Base-by-base conservation (phyloP, 164 flowering plant genomes). In the Cinnamomum micranthum region DNA sequence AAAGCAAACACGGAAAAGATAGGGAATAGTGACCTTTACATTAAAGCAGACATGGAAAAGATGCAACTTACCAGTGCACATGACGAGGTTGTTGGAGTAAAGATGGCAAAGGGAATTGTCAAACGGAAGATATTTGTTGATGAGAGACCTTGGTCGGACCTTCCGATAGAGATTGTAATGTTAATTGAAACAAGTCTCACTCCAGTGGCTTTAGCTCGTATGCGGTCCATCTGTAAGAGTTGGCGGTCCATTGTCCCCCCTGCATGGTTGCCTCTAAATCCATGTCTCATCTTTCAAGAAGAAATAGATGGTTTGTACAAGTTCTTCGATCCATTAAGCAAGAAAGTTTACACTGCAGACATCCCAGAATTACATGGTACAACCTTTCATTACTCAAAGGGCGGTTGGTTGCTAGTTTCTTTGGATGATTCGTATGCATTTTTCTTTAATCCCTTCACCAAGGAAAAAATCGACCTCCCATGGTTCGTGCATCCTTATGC, bases 331-430 rank as follows among this genome's bases (percentile, higher is more conserved):
- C 68, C 74, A 2, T 55, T 58, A 50, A n/a, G 59, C 60, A 59
- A 28, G 33, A 64, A n/a, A 20, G 23, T 3, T 19, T 63, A 72
- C 22, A 7, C 62, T 15, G 35, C 41, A 24, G 63, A 41, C 28
- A 47, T 72, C 68, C 6, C 68, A 0, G 59, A 23, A 1, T 62
- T 41, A 3, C 41, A 7, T 19, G 74, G 41, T 72, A 25, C 74
- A 1, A 23, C 27, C n/a, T 59, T 72, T 31, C 55, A 50, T 13
- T 41, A 59, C 52, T 64, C 67, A 17, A 62, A 35, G 13, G 68
- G 55, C 19, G 74, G 74, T 31, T 72, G 68, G 74, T 47, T 63
- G 6, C 65, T 72, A 31, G 63, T 72, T 66, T 71, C 74, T 20
- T 22, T 6, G 31, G 50, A 64, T 35, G 24, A 58, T 35, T 4